These are phyloP conservation scores for Neopestalotiopsis clavispora DNA, from an alignment of 2,329 filamentous ascomycete genomes.

Conservation along the genomic window DNA sequence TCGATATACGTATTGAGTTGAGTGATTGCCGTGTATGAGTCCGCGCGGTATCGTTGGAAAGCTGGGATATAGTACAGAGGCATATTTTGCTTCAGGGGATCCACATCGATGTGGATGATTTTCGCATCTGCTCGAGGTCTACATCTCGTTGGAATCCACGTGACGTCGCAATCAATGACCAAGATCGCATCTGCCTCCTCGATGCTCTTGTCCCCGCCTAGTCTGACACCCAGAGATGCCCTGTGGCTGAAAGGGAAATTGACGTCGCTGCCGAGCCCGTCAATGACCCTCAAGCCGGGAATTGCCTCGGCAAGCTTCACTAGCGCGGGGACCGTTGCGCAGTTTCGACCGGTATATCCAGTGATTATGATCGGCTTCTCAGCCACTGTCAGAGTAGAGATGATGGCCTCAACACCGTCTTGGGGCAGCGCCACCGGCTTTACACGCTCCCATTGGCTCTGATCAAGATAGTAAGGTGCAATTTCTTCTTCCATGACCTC, in stretches of 20 bases:
- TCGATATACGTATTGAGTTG: too few species aligned
- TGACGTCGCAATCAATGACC: constrained; percentile 87
- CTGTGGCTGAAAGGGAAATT: too few species aligned
- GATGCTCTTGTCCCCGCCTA: too few species aligned
- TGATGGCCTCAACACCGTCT: too few species aligned
- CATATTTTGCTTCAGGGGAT: constrained; percentile 74
- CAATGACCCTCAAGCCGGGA: too few species aligned
- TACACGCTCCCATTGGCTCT: constrained; percentile 73
- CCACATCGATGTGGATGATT: constrained; percentile 69
- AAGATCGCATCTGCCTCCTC: constrained; percentile 81
- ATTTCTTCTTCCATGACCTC: constrained; percentile 90
- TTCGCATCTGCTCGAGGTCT: constrained; percentile 55
- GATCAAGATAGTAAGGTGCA: constrained; percentile 71
- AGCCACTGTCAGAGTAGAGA: too few species aligned
- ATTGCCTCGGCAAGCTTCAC: too few species aligned
- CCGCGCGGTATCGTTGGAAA: constrained; percentile 68
- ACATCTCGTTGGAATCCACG: constrained; percentile 83
- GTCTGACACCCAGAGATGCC: too few species aligned
- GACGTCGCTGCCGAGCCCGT: constrained; percentile 85
- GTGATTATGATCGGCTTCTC: constrained; percentile 72
- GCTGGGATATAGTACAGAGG: constrained; percentile 75
- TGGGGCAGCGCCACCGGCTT: constrained; percentile 64
- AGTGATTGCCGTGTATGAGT: too few species aligned
- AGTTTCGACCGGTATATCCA: constrained; percentile 75
- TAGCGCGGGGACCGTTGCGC: too few species aligned